These are phyloP conservation scores for Angomonas desouzai DNA, from an alignment of 208 protist species.

Conservation along the genomic window DNA sequence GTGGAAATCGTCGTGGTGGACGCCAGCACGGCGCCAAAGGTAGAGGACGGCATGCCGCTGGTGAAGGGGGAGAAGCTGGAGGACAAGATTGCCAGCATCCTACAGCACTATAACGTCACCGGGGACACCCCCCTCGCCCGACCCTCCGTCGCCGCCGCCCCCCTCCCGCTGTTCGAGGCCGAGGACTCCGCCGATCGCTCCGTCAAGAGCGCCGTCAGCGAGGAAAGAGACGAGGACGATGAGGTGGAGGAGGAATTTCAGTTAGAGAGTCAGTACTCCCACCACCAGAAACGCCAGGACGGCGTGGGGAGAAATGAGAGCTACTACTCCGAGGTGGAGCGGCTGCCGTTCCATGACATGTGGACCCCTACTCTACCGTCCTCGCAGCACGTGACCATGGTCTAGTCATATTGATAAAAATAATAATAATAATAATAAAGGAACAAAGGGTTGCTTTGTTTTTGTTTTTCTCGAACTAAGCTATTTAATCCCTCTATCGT, in stretches of 20 bases:
- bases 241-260: slow-evolving; percentile 1
- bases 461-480: background rate
- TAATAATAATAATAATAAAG: slow-evolving; percentile 4
- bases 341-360: background rate
- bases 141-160: slow-evolving; percentile 4
- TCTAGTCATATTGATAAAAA: background rate
- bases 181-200: background rate
- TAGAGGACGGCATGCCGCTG: background rate
- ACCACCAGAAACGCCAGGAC: too few relatives aligned
- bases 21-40: background rate
- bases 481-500: too few relatives aligned
- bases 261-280: too few relatives aligned
- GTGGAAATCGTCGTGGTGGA: slow-evolving; percentile 24
- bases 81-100: slow-evolving; percentile 18
- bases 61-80: slow-evolving; percentile 13
- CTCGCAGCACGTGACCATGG: slow-evolving; percentile 10
- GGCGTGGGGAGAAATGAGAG: too few relatives aligned
- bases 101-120: slow-evolving; percentile 16
- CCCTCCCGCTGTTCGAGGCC: slow-evolving; percentile 6
- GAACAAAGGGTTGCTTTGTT: background rate
- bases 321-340: slow-evolving; percentile 10
- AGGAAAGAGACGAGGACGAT: background rate
- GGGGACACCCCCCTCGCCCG: slow-evolving; percentile 8
- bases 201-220: slow-evolving; percentile 1
- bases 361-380: slow-evolving; percentile 11